Conservation (phyloP, 257 asterid genomes). For the Nicotiana tomentosiformis region DNA sequence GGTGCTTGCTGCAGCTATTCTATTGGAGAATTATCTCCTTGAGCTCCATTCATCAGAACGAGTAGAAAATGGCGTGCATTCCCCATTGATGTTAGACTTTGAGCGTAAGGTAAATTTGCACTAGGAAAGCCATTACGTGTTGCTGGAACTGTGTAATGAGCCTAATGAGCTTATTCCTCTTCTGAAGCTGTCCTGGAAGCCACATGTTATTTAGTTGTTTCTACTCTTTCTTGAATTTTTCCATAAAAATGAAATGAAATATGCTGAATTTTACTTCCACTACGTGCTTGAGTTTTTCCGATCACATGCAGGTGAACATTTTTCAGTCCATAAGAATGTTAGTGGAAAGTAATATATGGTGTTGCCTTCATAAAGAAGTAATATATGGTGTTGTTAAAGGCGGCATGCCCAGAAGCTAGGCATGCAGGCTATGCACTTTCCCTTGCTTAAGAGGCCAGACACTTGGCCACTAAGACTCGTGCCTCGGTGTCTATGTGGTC, state of each 20-base stretch:
- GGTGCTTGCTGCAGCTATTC: conserved; percentile 88
- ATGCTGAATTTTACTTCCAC: neutral
- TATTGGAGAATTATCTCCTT: conserved; percentile 57
- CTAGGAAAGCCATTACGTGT: conserved; percentile 41
- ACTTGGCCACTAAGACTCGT: neutral
- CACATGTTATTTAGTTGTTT: neutral
- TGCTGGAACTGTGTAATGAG: neutral
- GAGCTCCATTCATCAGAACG: conserved; percentile 54
- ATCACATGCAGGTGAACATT: neutral
- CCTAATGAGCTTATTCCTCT: neutral
- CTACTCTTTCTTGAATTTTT: neutral
- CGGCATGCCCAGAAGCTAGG: neutral
- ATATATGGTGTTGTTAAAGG: neutral
- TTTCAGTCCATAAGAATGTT: neutral
- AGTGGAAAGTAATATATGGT: neutral
- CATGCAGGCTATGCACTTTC: neutral
- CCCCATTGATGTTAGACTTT: conserved; percentile 32
- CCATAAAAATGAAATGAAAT: neutral
- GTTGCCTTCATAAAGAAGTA: neutral
- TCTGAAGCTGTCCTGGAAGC: neutral
- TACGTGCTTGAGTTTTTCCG: neutral
- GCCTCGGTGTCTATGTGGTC: neutral
- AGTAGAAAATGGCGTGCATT: conserved; percentile 30
- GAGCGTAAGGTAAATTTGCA: conserved; percentile 17
- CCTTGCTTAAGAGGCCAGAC: neutral